Base-by-base conservation (phyloP, 345 rosid species). In the Physaria fendleri region DNA sequence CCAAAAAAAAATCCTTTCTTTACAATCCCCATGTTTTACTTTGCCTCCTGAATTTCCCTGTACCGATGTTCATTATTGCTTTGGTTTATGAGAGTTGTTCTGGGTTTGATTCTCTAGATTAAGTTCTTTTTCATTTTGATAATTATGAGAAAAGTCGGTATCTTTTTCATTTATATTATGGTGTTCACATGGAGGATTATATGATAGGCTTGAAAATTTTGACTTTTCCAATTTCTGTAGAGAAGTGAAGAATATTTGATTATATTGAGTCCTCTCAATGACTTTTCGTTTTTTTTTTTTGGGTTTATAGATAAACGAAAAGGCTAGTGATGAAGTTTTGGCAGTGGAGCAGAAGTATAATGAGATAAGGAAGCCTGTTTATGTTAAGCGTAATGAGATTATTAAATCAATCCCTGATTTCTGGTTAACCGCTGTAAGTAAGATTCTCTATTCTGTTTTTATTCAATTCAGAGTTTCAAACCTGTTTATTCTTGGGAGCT, bases 331-430 rank as follows among this genome's bases (percentile, higher is more conserved):
- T 59, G 88, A 88, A 62, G 89, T 88, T 37, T 77, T 88, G 79
- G 95, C 84, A 72, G 85, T 92, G 65, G 97, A 92, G 71, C 97
- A 86, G 76, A 93, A 87, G 42, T 91, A 81, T 55, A 93, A 82
- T 48, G 90, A 69, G 67, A 69, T 85, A 4, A 85, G 97, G 74
- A 89, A 67, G 71, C 99, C 97, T 10, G 82, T 87, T 11, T 93
- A 93, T 74, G 91, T 83, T 39, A 83, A 77, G 82, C 79, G 97
- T 48, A 82, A 69, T 65, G 95, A 83, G 0, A 81, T 85, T 56
- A 89, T 93, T 56, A 81, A 78, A 58, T 62, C 85, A 9, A 89
- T 93, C 67, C 94, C 97, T 24, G 95, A 89, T 68, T 93, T 93
- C 73, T 93, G 97, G 99, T 69, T 89, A 24, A 86, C 91, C 65